Evolutionary conservation across 176 grass and related monocot genomes (phyloP).

Genomic region (Lolium rigidum): DNA sequence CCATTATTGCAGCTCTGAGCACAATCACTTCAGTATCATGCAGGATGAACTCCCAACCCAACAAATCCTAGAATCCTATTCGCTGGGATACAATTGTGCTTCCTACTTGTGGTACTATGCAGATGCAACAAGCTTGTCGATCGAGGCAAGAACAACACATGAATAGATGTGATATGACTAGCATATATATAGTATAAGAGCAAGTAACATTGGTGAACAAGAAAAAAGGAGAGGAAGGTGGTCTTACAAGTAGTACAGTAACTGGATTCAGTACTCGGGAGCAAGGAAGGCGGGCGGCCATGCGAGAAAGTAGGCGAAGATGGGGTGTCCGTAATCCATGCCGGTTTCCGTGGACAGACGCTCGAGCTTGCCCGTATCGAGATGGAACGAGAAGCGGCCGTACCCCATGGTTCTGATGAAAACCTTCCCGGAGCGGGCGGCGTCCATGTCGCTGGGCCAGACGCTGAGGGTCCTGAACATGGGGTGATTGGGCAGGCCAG

Average conservation of each 20-base stretch:
- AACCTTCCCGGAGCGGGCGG: background rate
- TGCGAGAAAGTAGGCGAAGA: background rate
- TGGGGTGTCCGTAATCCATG: background rate
- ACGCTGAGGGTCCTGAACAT: no score
- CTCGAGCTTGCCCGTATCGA: background rate
- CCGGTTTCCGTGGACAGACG: background rate
- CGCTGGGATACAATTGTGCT: no score
- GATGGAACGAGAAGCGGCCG: constrained; percentile 12
- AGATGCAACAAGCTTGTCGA: no score
- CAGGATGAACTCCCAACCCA: background rate
- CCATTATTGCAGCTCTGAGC: no score
- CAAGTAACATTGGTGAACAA: no score
- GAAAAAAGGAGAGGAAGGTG: no score
- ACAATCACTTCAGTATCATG: background rate
- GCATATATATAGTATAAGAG: no score
- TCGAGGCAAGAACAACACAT: no score
- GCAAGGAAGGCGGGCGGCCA: background rate
- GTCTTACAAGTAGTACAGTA: no score
- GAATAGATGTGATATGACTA: no score
- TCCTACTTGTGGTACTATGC: no score
- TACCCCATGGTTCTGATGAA: background rate
- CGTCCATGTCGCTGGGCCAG: constrained; percentile 25
- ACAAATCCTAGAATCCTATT: background rate
- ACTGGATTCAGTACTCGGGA: no score
- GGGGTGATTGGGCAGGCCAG: background rate